phyloP scores from a whole-genome alignment of 2,329 filamentous ascomycete genomes.

The Exophiala xenobiotica region DNA sequence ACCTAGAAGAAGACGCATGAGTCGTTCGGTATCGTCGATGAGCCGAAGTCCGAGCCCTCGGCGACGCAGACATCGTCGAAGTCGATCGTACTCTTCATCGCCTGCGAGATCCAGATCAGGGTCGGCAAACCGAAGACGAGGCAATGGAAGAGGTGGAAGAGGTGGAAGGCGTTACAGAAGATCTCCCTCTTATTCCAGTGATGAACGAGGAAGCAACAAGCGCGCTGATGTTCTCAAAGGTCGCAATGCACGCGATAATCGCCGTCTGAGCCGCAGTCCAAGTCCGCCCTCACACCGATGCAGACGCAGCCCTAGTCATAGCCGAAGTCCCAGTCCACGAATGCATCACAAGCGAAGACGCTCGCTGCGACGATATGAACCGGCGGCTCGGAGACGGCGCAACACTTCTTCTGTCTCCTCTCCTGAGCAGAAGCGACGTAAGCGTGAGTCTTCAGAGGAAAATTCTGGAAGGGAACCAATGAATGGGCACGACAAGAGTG shows the following conservation, averaged over 20 bases:
- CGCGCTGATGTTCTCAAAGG: conserved; percentile 53
- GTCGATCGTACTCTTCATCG: conserved; percentile 39
- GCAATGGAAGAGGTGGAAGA: conserved; percentile 32
- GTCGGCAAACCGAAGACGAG: conserved; percentile 37
- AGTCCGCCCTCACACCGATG: conserved; percentile 36
- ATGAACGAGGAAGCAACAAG: conserved; percentile 43
- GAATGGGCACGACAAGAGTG: conserved; percentile 21
- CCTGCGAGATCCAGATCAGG: conserved; percentile 40
- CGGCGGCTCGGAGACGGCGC: conserved; percentile 41
- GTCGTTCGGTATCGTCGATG: conserved; percentile 39
- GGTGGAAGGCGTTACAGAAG: conserved; percentile 41
- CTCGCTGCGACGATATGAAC: conserved; percentile 48
- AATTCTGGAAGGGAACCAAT: conserved; percentile 6
- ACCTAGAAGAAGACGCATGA: conserved; percentile 49
- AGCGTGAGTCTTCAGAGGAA: conserved; percentile 31
- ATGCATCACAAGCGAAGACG: conserved; percentile 44
- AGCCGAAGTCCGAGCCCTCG: conserved; percentile 40
- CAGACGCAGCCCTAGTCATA: conserved; percentile 33
- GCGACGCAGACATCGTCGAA: conserved; percentile 31
- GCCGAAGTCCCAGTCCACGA: conserved; percentile 33
- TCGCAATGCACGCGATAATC: conserved; percentile 43
- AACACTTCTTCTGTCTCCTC: conserved; percentile 45
- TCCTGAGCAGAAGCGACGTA: conserved; percentile 44
- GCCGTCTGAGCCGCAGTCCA: conserved; percentile 43
- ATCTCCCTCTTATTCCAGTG: conserved; percentile 45